Percentiles rank a stretch among this genome's conserved stretches.
phyloP scores from a whole-genome alignment of 192 early-diverging fungal genomes.

The Backusella morwellensis region DNA sequence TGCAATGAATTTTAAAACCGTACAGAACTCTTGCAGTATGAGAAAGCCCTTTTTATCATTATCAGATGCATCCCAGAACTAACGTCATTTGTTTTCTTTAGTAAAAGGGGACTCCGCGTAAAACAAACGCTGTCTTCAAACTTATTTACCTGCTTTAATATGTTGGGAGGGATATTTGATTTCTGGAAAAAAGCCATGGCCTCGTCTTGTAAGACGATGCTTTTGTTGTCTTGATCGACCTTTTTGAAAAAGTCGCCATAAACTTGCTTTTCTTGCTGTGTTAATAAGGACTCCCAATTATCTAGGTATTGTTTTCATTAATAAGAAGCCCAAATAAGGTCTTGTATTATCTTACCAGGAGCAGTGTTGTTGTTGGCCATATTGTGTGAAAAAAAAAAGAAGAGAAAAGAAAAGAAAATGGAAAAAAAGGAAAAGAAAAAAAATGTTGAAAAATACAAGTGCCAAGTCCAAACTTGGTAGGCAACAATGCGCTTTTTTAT shows the following conservation, averaged over 20 bases:
- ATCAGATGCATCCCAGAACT: conserved; percentile 87
- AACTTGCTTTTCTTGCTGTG: conserved; percentile 51
- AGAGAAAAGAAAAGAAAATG: not conserved
- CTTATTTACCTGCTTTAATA: conserved; percentile 53
- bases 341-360: not conserved
- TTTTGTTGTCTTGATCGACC: conserved; percentile 63
- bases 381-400: not conserved
- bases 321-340: not conserved
- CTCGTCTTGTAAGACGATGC: conserved; percentile 60
- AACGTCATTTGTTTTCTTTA: not conserved
- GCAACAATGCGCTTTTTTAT: not conserved
- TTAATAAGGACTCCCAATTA: not conserved
- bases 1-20: conserved; percentile 87
- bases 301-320: not conserved
- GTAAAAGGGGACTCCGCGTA: not conserved
- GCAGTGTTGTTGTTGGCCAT: not conserved
- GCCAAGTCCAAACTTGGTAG: not conserved
- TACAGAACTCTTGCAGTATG: conserved; percentile 72
- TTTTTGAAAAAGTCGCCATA: conserved; percentile 61
- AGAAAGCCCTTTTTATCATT: conserved; percentile 77
- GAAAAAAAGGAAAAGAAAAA: not conserved
- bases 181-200: conserved; percentile 72
- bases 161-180: conserved; percentile 54
- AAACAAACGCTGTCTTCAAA: not conserved
- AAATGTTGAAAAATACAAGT: not conserved